These are phyloP conservation scores for Auricularia sp. DNA, from an alignment of 768 basidiomycete genomes.

Conservation along the genomic window DNA sequence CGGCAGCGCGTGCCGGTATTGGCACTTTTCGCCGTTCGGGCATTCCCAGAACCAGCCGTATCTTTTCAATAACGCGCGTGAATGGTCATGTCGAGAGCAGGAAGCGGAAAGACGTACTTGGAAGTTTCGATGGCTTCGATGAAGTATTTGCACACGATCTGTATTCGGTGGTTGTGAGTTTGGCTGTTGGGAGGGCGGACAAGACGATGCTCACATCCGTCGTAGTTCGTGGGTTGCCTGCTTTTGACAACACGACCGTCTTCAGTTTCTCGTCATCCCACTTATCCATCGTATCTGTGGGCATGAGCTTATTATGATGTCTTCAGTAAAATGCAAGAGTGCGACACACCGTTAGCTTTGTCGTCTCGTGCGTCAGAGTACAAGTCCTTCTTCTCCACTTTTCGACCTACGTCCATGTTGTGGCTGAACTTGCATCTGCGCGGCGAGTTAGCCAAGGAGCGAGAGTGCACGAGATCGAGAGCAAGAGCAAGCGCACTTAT, in stretches of 20 bases:
- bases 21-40: constrained; percentile 79
- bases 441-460: not conserved
- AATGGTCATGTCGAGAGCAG: not conserved
- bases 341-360: constrained; percentile 52
- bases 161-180: not conserved
- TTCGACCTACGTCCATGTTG: constrained; percentile 77
- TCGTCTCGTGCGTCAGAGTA: constrained; percentile 85
- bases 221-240: constrained; percentile 82
- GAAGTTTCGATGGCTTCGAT: constrained; percentile 90
- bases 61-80: constrained; percentile 20
- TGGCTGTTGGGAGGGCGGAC: not conserved
- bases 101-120: constrained; percentile 37
- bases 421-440: constrained; percentile 89
- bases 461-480: no score
- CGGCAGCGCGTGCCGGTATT: constrained; percentile 90
- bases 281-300: constrained; percentile 86
- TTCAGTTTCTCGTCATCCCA: constrained; percentile 95
- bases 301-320: not conserved
- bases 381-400: constrained; percentile 90
- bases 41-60: constrained; percentile 98
- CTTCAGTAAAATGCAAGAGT: not conserved
- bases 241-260: constrained; percentile 76
- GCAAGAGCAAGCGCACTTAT: constrained; percentile 27
- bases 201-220: constrained; percentile 58
- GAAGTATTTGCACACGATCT: constrained; percentile 98